phyloP scores from a whole-genome alignment of 2,329 filamentous ascomycete genomes.

The Ophiostoma sp. region DNA sequence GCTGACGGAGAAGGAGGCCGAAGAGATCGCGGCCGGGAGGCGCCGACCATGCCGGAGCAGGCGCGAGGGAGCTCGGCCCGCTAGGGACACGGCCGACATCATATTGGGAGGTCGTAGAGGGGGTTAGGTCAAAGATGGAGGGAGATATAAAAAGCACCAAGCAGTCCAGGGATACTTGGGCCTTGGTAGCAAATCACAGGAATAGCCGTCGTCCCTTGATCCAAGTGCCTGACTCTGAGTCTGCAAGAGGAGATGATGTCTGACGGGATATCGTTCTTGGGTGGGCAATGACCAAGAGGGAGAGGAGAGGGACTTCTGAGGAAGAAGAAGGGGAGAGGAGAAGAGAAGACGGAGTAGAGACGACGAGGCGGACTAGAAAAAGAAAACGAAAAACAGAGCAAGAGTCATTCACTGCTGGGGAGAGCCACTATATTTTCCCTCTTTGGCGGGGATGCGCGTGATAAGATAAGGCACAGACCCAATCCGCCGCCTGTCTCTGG shows the following conservation, averaged over 20 bases:
- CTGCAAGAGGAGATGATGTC: conserved; percentile 2
- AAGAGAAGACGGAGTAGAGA: not conserved
- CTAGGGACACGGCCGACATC: conserved; percentile 39
- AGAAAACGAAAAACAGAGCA: conserved; percentile 12
- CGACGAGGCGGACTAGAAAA: conserved; percentile 11
- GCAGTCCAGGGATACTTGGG: not conserved
- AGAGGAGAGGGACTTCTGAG: not conserved
- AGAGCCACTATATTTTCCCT: conserved; percentile 22
- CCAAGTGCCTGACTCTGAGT: conserved; percentile 4
- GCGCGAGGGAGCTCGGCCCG: conserved; percentile 50
- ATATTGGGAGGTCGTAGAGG: conserved; percentile 21
- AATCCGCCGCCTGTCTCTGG: not conserved
- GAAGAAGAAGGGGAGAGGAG: not conserved
- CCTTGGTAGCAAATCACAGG: not conserved
- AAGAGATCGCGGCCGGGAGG: conserved; percentile 42
- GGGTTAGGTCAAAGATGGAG: conserved; percentile 15
- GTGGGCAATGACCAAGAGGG: not conserved
- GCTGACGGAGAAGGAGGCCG: conserved; percentile 28
- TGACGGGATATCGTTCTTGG: not conserved
- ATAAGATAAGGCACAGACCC: conserved; percentile 25
- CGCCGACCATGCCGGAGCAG: conserved; percentile 52
- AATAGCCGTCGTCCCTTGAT: not conserved
- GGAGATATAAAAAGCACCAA: conserved; percentile 9
- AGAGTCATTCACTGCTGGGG: conserved; percentile 23
- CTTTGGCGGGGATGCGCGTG: conserved; percentile 21